phyloP scores from a whole-genome alignment of 495 filamentous ascomycete species.

The Penicillium simplicissimum region DNA sequence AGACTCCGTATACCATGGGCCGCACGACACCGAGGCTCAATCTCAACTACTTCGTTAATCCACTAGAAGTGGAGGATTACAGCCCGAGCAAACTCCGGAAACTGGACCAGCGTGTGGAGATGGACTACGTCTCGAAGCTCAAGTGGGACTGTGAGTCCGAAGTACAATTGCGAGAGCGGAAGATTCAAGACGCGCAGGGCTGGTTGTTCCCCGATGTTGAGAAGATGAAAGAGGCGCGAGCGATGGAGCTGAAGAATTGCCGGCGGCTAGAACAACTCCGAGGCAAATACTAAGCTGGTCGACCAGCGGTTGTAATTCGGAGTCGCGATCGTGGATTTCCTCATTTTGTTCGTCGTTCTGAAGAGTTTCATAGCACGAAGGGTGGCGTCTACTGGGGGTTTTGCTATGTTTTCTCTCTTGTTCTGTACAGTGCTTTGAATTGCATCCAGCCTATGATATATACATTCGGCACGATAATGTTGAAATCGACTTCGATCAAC shows the following conservation, averaged over 20 bases:
- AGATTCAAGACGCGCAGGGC: constrained; percentile 79
- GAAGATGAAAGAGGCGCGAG: constrained; percentile 67
- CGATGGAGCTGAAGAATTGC: constrained; percentile 62
- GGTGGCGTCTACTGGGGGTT: constrained; percentile 26
- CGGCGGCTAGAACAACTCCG: constrained; percentile 50
- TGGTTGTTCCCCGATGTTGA: constrained; percentile 82
- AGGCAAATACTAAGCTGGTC: constrained; percentile 28
- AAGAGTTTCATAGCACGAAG: constrained; percentile 25
- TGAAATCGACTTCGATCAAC: not conserved
- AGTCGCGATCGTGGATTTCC: constrained; percentile 4
- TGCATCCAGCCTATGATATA: constrained; percentile 18
- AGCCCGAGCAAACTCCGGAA: constrained; percentile 62
- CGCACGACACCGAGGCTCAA: constrained; percentile 69
- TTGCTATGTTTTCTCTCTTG: constrained; percentile 12
- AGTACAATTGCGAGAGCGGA: constrained; percentile 55
- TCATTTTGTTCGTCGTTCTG: constrained; percentile 13
- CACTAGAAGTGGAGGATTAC: constrained; percentile 70
- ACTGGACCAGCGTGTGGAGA: constrained; percentile 77
- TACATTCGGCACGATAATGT: not conserved
- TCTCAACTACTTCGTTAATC: constrained; percentile 83
- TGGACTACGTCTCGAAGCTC: constrained; percentile 64
- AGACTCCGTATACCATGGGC: constrained; percentile 68
- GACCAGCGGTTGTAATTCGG: constrained; percentile 1
- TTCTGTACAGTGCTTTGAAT: constrained; percentile 24
- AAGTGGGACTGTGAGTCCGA: constrained; percentile 73